These are phyloP conservation scores for Aspergillus coremiiformis DNA, from an alignment of 495 filamentous ascomycete species.

Conservation along the genomic window DNA sequence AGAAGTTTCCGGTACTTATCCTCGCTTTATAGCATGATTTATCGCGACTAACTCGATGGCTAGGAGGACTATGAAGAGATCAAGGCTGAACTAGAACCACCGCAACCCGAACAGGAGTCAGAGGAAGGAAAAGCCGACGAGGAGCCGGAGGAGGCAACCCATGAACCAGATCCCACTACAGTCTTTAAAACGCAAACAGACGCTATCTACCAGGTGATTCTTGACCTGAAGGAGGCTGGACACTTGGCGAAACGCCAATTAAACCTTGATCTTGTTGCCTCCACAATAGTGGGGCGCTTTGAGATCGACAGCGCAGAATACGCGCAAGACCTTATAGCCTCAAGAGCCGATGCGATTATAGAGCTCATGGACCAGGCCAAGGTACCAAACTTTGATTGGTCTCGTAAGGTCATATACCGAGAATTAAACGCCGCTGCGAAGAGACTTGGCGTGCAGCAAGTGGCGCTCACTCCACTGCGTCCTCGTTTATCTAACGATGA, in stretches of 20 bases:
- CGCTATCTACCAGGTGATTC: conserved; percentile 31
- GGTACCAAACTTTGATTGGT: conserved; percentile 32
- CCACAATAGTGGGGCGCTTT: conserved; percentile 22
- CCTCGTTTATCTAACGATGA: conserved; percentile 19
- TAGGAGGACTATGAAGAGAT: conserved; percentile 39
- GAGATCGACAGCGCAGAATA: conserved; percentile 29
- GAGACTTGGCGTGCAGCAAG: conserved; percentile 17
- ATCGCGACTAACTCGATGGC: conserved; percentile 2
- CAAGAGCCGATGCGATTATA: conserved; percentile 26
- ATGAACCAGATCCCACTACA: conserved; percentile 23
- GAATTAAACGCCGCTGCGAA: conserved; percentile 31
- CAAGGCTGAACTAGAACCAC: conserved; percentile 23
- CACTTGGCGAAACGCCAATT: conserved; percentile 41
- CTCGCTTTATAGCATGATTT: neutral
- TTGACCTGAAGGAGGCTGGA: conserved; percentile 33
- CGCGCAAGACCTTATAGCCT: conserved; percentile 30
- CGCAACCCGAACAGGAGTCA: conserved; percentile 24
- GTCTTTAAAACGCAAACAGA: conserved; percentile 32
- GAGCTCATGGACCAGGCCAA: conserved; percentile 35
- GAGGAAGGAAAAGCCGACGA: conserved; percentile 16
- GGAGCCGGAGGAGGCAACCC: conserved; percentile 14
- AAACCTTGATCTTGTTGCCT: conserved; percentile 32
- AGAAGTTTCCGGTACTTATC: conserved; percentile 40
- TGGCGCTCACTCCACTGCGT: conserved; percentile 31
- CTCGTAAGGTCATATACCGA: conserved; percentile 39